Base-by-base conservation (phyloP, 345 rosid species). In the Durio zibethinus region DNA sequence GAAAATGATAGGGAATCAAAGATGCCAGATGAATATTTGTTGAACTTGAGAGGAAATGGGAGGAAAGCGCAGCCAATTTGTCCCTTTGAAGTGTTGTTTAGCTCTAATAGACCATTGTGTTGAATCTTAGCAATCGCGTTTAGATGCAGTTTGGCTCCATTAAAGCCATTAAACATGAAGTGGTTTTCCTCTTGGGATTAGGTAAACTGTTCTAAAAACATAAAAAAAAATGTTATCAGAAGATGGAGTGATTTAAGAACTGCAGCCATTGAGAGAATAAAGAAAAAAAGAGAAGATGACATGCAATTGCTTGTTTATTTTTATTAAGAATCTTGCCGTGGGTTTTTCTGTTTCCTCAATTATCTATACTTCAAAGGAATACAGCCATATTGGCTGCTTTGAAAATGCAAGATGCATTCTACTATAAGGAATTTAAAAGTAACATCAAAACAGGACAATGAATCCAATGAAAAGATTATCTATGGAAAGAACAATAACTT, bases 91-190 rank as follows among this genome's bases (percentile, higher is more conserved):
- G 83, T 76, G 80, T 89, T 85, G 3, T 93, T 89, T 4, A 91
- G 84, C 87, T 91, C 81, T 73, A 88, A 76, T 6, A 89, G 84
- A 42, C 96, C 92, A 77, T 75, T 85, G 0, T 85, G 79, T 18
- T 83, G 87, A 72, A 89, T 63, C 4, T 56, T 70, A 20, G 91
- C 85, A 7, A 65, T 80, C 10, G 89, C 89, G 20, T 67, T 75
- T 23, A 77, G 84, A 35, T 57, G 62, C 29, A 89, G 78, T 40
- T 83, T 84, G 14, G 84, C 77, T 57, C 42, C 86, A 1, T 25
- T 42, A 73, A 89, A 91, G 74, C 88, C 89, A 77, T 85, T 78
- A 84, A 74, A 85, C 31, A 83, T 79, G 81, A 88, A 88, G 8
- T 82, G 80, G 33, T 65, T 68, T 52, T 62, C 65, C 21, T 42